Base-by-base conservation (phyloP, 2,329 filamentous ascomycete species). In the Penicillium expansum region DNA sequence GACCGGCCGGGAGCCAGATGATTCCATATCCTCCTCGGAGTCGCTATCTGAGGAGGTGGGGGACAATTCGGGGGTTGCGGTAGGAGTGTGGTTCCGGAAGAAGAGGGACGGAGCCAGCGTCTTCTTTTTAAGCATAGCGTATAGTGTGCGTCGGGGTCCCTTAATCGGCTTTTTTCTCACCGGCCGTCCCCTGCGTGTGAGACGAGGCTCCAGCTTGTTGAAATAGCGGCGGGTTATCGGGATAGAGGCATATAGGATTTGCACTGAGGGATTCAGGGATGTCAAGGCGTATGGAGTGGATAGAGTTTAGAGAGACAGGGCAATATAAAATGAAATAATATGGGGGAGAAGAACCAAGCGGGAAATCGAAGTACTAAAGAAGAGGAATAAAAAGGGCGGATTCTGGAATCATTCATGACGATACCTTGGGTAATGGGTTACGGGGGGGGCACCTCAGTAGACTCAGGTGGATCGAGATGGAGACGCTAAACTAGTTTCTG, bases 21-120 rank as follows among this genome's bases (percentile, higher is more conserved):
- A 65, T 69, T 78, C 70, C 75, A 77, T 71, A 62, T 72, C 75
- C 75, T 76, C 74, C 67, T 78, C 74, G 43, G 77, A 74, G 54
- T 79, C 74, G 60, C 71, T 74, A 53, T 76, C 71, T 50, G 75
- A 76, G 41, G 75, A 70, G 29, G 71, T 70, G 56, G 77, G 76
- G 20, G 75, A 77, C 49, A 75, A 68, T 68, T 76, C 76, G 52
- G 77, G 77, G n/a, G 77, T 78, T 49, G 75, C 72, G 58, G 71
- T 73, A 39, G 76, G 76, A 57, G 77, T 73, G 52, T 69, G 66
- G 55, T 72, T 70, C 69, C 72, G 72, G 57, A 72, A 71, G 57
- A 72, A 67, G 69, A 56, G 54, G 11, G 69, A 62, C 66, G 72
- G 61, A 62, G 67, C 58, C 50, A 72, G 55, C 20, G 70, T 67